Evolutionary conservation across 1,139 yeast species (phyloP).

Genomic region (Saccharomyces uvarum): DNA sequence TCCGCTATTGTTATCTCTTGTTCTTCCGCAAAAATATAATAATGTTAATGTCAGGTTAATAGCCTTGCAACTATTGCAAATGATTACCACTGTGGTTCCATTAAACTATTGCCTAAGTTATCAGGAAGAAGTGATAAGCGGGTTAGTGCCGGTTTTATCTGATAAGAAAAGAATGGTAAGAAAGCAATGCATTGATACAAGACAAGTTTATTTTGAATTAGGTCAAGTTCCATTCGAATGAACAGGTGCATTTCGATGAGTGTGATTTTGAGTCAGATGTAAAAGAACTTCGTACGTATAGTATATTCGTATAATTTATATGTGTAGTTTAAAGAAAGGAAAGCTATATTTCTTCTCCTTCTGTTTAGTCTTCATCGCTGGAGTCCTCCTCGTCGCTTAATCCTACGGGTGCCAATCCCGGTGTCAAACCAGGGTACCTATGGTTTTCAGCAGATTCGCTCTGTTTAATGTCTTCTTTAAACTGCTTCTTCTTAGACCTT

Average conservation of each 20-base stretch:
- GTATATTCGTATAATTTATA: not conserved
- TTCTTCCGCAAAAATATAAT: constrained; percentile 27
- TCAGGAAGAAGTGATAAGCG: constrained; percentile 43
- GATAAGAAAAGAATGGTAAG: constrained; percentile 72
- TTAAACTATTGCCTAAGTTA: constrained; percentile 45
- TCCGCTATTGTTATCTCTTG: constrained; percentile 44
- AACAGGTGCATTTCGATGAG: not conserved
- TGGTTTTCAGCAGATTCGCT: constrained; percentile 20
- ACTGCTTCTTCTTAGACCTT: constrained; percentile 22
- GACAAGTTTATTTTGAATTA: constrained; percentile 63
- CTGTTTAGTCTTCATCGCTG: constrained; percentile 20
- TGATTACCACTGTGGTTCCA: constrained; percentile 37
- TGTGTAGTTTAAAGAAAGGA: not conserved
- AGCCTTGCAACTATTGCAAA: constrained; percentile 49
- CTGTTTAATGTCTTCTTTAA: constrained; percentile 19
- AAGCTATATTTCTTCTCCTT: not conserved
- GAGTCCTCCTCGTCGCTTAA: constrained; percentile 41
- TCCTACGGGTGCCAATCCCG: constrained; percentile 88
- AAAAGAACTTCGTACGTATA: not conserved
- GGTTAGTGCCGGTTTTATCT: constrained; percentile 51
- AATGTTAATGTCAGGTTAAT: constrained; percentile 45
- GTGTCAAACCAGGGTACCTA: constrained; percentile 66
- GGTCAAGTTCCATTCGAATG: constrained; percentile 32
- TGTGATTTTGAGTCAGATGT: not conserved
- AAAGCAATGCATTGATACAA: constrained; percentile 64